Percentiles rank a stretch among this genome's conserved stretches.
Conservation (phyloP, 2,329 filamentous ascomycete genomes). For the Aspergillus proliferans region DNA sequence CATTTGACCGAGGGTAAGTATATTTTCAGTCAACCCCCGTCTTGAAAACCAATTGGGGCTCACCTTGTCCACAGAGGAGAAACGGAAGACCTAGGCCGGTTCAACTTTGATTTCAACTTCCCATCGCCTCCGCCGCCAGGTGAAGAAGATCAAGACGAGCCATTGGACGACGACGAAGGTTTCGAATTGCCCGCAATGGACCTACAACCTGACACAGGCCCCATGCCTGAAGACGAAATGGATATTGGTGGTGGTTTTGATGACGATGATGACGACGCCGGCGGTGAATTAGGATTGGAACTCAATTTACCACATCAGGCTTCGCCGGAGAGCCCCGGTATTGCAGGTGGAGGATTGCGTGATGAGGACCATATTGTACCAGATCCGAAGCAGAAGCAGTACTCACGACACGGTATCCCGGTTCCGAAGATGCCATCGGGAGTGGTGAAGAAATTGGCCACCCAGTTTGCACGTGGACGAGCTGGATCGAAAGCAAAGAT, state of each 20-base stretch:
- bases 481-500: conserved; percentile 63
- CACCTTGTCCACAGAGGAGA: conserved; percentile 29
- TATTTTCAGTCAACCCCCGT: background rate
- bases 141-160: conserved; percentile 22
- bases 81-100: conserved; percentile 38
- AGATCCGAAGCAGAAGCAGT: conserved; percentile 45
- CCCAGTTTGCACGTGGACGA: conserved; percentile 62
- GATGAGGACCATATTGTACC: conserved; percentile 23
- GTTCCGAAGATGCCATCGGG: conserved; percentile 68
- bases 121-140: conserved; percentile 29
- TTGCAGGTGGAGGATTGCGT: conserved; percentile 32
- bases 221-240: conserved; percentile 18
- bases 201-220: conserved; percentile 18
- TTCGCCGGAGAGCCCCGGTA: conserved; percentile 25
- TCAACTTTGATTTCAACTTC: conserved; percentile 37
- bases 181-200: conserved; percentile 28
- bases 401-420: conserved; percentile 66
- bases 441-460: conserved; percentile 62
- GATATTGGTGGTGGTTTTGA: conserved; percentile 3
- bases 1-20: conserved; percentile 34
- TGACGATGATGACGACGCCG: conserved; percentile 13
- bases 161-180: conserved; percentile 28
- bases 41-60: background rate
- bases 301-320: conserved; percentile 22
- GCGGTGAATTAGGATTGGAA: conserved; percentile 27